Evolutionary conservation across 2,329 filamentous ascomycete genomes (phyloP), one percentile per base, ranked within the genome.

Genomic region (Chlorencoelia australis): DNA sequence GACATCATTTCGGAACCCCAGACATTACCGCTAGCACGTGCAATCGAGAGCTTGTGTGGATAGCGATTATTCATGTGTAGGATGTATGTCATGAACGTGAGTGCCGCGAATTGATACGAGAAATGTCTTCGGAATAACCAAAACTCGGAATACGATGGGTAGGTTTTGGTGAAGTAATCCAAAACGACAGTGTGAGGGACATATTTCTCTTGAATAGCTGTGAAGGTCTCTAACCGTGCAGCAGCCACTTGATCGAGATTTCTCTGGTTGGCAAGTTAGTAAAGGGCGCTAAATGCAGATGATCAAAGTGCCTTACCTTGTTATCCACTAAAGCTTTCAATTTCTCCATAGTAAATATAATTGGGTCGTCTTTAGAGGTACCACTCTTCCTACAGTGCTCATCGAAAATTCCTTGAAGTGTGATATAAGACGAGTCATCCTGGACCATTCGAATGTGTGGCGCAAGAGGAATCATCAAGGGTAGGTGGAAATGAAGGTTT

Each of bases 61-160:
- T 91, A 94, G 19, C 91, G 83, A 58, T 86, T 86, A 57, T 89
- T 86, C 78, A 98, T 96, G 64, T 89, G 89, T 66, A 99, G 81
- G 41, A 95, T 82, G 57, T 96, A 98, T 4, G 91, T 96, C 82
- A 98, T 94, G 65, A 98, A 98, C 1, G 91, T 94, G 46, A 96
- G 72, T 2, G 88, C 78, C 14, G 91, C 89, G 43, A 94, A 79
- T 62, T 98, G 91, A 66, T 96, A 95, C 15, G 86, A 83, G 64
- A 98, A 94, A 48, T 94, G 88, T 41, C 88, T 80, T 41, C 91
- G 83, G 84, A 99, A 99, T 40, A 98, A 74, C 87, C 89, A 98
- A 68, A 96, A 95, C 53, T 95, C 88, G 30, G 83, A 76, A 60
- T 85, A 98, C 45, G 84, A 81, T 19, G 87, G 82, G 63, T 91